phyloP scores from a whole-genome alignment of 768 basidiomycete genomes.

The Suillus lakei region DNA sequence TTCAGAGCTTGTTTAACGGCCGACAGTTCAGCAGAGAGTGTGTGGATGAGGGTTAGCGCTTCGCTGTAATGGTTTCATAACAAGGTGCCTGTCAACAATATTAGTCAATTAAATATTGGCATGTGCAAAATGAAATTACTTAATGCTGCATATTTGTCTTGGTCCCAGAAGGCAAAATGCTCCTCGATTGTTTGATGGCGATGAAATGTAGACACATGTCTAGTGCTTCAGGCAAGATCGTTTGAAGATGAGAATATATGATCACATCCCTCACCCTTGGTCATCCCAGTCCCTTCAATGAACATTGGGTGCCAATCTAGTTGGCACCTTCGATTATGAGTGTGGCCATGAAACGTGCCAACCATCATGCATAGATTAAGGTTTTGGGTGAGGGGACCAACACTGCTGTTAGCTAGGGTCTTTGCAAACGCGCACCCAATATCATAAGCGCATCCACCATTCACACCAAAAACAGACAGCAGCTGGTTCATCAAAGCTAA shows the following conservation, averaged over 20 bases:
- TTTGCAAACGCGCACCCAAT: too few relatives aligned
- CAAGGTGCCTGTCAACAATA: background rate
- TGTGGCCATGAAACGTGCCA: conserved; percentile 23
- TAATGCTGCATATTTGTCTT: conserved; percentile 23
- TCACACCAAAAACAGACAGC: too few relatives aligned
- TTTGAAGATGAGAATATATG: conserved; percentile 12
- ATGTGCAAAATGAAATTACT: conserved; percentile 18
- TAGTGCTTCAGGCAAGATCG: conserved; percentile 6
- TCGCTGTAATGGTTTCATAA: conserved; percentile 8
- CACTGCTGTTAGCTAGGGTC: too few relatives aligned
- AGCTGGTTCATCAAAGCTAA: too few relatives aligned
- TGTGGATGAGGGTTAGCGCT: background rate
- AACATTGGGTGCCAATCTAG: conserved; percentile 32
- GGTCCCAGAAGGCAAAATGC: conserved; percentile 24
- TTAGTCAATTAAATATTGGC: background rate
- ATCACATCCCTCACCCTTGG: conserved; percentile 12
- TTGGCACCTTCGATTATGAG: conserved; percentile 35
- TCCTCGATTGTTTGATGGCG: conserved; percentile 18
- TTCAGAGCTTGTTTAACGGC: background rate
- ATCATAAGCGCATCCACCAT: too few relatives aligned
- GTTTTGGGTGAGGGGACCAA: too few relatives aligned
- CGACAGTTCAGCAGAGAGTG: background rate
- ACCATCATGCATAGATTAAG: conserved; percentile 20
- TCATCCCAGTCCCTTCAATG: conserved; percentile 11
- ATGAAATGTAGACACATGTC: conserved; percentile 4